Base-by-base conservation (phyloP, 768 basidiomycete genomes). In the Pilatotrama ljubarskyi region DNA sequence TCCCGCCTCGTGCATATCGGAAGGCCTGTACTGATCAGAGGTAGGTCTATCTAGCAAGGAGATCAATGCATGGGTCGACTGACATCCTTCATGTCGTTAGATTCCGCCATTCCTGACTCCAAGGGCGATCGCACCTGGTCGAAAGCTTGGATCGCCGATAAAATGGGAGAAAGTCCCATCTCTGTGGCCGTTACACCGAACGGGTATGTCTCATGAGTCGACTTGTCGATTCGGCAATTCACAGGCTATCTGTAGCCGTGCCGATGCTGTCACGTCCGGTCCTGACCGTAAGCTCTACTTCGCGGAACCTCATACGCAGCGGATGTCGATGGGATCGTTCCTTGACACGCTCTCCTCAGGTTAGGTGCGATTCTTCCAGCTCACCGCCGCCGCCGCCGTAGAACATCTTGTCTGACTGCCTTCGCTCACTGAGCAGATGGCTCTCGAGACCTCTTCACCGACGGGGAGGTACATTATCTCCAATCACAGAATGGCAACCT, bases 401-500 rank as follows among this genome's bases (percentile, higher is more conserved):
- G 22, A 54, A 66, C 7, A 51, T 37, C 54, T 10, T 32, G 29
- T 26, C 11, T 29, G 22, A 25, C 25, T 10, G 17, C 32, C 20
- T 13, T 35, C 1, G 14, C 6, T 6, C 1, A 44, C 41, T 15
- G 18, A 22, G 18, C 25, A 25, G 35, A 37, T 42, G 43, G 14
- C 32, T 54, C 59, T 58, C 36, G 55, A 68, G 66, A 38, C 66
- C 66, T 47, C 64, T 15, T 40, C 3, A 3, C 11, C 17, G 17
- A 26, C 1, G 10, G 52, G 11, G 70, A 80, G 42, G 80, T 88
- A 15, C 74, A 78, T 63, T 96, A 96, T 71, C 78, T 97, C 3
- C 95, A 97, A 71, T 91, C 90, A 4, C 94, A 97, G 72, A 93
- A 96, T 69, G 95, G 95, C 9, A 98, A 97, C 71, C 60, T 96